Base-by-base conservation (phyloP, 495 filamentous ascomycete species). In the Talaromyces trachyspermus region DNA sequence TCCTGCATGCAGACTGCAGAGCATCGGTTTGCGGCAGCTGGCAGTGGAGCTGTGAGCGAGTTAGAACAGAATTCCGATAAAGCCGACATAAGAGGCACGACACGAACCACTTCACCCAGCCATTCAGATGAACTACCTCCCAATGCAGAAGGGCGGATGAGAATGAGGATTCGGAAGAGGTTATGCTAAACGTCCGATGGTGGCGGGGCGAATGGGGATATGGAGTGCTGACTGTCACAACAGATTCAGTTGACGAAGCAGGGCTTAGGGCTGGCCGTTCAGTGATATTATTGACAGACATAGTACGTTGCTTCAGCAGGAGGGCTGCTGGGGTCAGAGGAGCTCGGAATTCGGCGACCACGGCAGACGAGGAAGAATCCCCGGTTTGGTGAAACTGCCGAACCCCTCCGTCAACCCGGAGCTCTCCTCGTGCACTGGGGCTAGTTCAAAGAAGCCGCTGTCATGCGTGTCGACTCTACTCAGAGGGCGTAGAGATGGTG, bases 221-320 rank as follows among this genome's bases (percentile, higher is more conserved):
- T 6, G 26, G 42, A 7, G 42, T 18, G 3, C 24, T 44, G 46
- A 17, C 47, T 53, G 27, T 49, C 60, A 51, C 53, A 60, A 24
- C 26, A 23, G 24, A 50, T 69, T 9, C 58, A 39, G 39, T 48
- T 55, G 39, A 54, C 48, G 29, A 48, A 8, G 45, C 37, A 38
- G 30, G 33, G 19, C 12, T 37, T 14, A 37, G 5, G 4, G 25
- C 33, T 20, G 45, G 45, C 7, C 45, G 2, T 14, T 14, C n/a
- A 14, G n/a, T 20, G 43, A 38, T 15, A 39, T 5, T 11, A 22
- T 38, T 39, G 17, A 26, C 45, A 4, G 45, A 39, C 18, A 30
- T 23, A 30, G 42, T 44, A 3, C 42, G 42, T n/a, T 14, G 12
- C 11, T 32, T 44, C 11, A 44, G n/a, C n/a, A n/a, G 17, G 14